Evolutionary conservation across 169 alveolate genomes (phyloP).

Genomic region (Plasmodium coatneyi): DNA sequence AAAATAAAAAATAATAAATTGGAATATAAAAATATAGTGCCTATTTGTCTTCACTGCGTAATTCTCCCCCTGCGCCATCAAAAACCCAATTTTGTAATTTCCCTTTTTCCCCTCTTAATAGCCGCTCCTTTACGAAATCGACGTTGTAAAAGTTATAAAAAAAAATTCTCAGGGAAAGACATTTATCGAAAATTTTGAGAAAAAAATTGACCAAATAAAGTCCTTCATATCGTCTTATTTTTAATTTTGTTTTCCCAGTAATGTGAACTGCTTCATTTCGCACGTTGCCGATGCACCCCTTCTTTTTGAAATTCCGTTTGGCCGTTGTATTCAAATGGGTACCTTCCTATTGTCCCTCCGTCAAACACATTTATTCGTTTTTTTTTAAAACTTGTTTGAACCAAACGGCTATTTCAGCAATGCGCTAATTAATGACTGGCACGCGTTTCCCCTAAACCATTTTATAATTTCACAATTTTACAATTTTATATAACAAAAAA

Average conservation of each 20-base stretch:
- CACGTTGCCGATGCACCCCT: background rate
- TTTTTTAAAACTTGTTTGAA: background rate
- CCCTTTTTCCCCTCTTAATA: background rate
- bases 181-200: slow-evolving; percentile 15
- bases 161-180: slow-evolving; percentile 8
- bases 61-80: no score
- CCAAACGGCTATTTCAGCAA: background rate
- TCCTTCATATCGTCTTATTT: slow-evolving; percentile 21
- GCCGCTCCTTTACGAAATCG: slow-evolving; percentile 74
- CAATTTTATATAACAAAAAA: background rate
- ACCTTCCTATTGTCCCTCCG: background rate
- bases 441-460: background rate
- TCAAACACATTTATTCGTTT: background rate
- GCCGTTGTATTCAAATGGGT: background rate
- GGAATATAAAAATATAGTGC: background rate
- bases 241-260: background rate
- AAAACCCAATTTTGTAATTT: background rate
- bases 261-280: background rate
- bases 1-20: slow-evolving; percentile 9
- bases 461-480: background rate
- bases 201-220: background rate
- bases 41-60: background rate
- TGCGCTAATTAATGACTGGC: background rate
- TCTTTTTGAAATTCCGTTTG: background rate
- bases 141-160: slow-evolving; percentile 51